phyloP scores from a whole-genome alignment of 768 basidiomycete species.

The Lactarius psammicola region DNA sequence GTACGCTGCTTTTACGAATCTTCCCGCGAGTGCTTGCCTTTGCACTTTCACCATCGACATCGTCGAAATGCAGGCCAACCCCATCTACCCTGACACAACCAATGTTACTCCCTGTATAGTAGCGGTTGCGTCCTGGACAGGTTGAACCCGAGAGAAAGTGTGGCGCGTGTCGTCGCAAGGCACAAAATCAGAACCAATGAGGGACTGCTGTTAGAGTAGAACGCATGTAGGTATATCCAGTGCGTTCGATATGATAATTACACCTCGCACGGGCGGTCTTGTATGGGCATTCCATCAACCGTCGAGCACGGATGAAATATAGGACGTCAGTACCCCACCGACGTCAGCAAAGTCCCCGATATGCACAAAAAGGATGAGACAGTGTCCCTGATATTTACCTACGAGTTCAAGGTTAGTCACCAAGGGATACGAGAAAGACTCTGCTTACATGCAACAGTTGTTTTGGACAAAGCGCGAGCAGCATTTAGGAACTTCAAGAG shows the following conservation, averaged over 20 bases:
- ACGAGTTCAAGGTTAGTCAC: conserved; percentile 7
- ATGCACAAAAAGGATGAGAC: conserved; percentile 86
- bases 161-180: no score
- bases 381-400: conserved; percentile 83
- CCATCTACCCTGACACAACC: no score
- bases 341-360: conserved; percentile 76
- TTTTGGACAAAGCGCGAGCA: conserved; percentile 76
- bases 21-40: no score
- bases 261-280: neutral
- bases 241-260: neutral
- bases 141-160: no score
- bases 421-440: neutral
- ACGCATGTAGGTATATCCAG: no score
- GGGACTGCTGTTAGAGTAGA: neutral
- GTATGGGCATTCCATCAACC: neutral
- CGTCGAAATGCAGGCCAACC: no score
- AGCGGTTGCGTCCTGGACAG: no score
- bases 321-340: conserved; percentile 85
- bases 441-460: conserved; percentile 78
- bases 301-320: conserved; percentile 45
- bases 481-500: conserved; percentile 80
- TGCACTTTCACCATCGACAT: no score
- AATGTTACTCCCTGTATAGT: no score
- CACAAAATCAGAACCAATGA: neutral
- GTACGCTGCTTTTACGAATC: no score